Conservation (phyloP, 176 grass and related monocot genomes). For the Saccharum officinarum region DNA sequence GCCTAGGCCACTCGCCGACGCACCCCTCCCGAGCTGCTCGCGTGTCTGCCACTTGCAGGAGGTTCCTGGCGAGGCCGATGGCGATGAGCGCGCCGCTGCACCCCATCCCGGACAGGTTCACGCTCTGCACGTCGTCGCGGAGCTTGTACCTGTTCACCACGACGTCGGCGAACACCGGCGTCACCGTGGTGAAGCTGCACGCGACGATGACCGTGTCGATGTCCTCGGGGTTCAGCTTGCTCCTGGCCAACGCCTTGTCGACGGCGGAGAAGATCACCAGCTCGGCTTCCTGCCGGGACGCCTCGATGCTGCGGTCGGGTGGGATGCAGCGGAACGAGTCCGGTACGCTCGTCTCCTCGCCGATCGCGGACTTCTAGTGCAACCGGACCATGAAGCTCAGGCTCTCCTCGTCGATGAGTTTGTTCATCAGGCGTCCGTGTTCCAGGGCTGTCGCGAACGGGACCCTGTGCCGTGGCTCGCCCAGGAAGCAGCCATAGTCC, state of each 20-base stretch:
- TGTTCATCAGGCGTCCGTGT: background rate
- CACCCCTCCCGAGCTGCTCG: too few species aligned
- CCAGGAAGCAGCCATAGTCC: background rate
- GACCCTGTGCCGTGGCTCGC: background rate
- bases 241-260: background rate
- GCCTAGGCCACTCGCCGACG: too few species aligned
- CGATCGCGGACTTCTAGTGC: background rate
- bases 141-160: background rate
- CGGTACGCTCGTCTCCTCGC: background rate
- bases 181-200: conserved; percentile 6
- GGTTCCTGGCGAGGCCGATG: background rate
- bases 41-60: too few species aligned
- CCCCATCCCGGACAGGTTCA: background rate
- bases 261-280: background rate
- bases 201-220: conserved; percentile 27
- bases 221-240: background rate
- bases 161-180: background rate
- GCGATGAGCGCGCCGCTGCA: background rate
- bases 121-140: background rate
- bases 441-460: background rate
- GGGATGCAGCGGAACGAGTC: background rate
- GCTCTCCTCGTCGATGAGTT: background rate
- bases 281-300: background rate
- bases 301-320: background rate
- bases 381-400: background rate